Base-by-base conservation (phyloP, 257 asterid species). In the Echites panduratus region DNA sequence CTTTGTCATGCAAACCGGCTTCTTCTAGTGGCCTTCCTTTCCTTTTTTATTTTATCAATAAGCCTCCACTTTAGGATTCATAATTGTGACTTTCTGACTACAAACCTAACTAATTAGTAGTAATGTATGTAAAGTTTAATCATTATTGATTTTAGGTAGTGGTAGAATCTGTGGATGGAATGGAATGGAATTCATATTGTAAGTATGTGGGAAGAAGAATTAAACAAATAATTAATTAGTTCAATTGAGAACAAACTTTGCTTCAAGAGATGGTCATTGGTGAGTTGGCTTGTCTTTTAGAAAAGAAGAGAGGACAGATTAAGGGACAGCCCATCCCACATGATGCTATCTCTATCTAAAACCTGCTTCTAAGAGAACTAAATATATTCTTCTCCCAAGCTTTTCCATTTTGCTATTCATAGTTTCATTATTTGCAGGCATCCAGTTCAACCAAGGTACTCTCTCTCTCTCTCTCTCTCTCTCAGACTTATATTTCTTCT, bases 321-420 rank as follows among this genome's bases (percentile, higher is more conserved):
- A 76, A 80, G 70, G 54, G 86, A 86, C 95, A 87, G 92, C 85
- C 88, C 72, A 85, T 77, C 88, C 87, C 84, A 86, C 38, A 32
- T 32, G 38, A 82, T 82, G 87, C 80, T 43, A 52, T 67, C 81
- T 75, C n/a, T 38, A 24, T 57, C 62, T 65, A 49, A 74, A 78
- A 70, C 20, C 58, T 65, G 69, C 70, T 76, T 66, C 32, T 40
- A 64, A 61, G 53, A 35, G 64, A 35, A 59, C 65, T 76, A 56
- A 7, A 72, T 9, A 52, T 59, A 70, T 44, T 8, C 48, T 29
- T 8, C 48, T 62, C 63, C 22, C 61, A 62, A 62, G 35, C 56
- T 14, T 50, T 53, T 9, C 44, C 54, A 44, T 24, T 45, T 24
- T 24, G 32, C 59, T 12, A 53, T 53, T 53, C 59, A 53, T 53